These are phyloP conservation scores for Dunaliella salina DNA, from an alignment of 163 green algal species.

Conservation along the genomic window DNA sequence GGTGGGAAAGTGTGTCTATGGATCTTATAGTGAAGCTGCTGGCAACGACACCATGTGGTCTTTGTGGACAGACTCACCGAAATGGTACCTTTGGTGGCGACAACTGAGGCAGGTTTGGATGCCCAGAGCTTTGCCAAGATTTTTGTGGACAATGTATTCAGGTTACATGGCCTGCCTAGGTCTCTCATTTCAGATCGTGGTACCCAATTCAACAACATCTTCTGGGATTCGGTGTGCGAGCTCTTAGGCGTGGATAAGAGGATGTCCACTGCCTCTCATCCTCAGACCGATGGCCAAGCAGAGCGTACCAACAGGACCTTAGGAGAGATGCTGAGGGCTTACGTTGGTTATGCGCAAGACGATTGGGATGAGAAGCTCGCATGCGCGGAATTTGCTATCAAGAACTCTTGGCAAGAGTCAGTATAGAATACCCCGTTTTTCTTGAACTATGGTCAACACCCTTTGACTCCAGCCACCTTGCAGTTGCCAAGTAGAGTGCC, in stretches of 20 bases:
- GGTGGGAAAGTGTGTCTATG: neutral
- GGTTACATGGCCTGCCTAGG: neutral
- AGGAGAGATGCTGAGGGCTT: constrained; percentile 36
- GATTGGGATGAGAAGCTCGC: constrained; percentile 32
- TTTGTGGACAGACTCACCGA: neutral
- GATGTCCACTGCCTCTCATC: constrained; percentile 25
- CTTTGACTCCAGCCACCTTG: neutral
- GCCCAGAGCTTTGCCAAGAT: neutral
- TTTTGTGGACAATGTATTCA: neutral
- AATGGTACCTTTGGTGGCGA: neutral
- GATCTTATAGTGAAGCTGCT: neutral
- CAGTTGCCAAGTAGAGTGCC: neutral
- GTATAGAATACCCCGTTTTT: constrained; percentile 30
- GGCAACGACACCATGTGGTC: neutral
- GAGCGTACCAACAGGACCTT: constrained; percentile 35
- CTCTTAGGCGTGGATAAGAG: constrained; percentile 2
- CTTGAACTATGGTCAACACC: constrained; percentile 16
- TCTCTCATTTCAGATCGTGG: neutral
- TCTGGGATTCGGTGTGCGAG: neutral
- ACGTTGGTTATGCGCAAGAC: constrained; percentile 20
- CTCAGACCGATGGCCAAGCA: constrained; percentile 41
- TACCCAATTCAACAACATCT: neutral
- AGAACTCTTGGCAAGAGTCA: constrained; percentile 32
- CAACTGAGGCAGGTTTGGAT: neutral
- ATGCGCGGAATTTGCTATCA: constrained; percentile 40